Evolutionary conservation across 768 basidiomycete genomes (phyloP).

Genomic region (Trametes coccinea): DNA sequence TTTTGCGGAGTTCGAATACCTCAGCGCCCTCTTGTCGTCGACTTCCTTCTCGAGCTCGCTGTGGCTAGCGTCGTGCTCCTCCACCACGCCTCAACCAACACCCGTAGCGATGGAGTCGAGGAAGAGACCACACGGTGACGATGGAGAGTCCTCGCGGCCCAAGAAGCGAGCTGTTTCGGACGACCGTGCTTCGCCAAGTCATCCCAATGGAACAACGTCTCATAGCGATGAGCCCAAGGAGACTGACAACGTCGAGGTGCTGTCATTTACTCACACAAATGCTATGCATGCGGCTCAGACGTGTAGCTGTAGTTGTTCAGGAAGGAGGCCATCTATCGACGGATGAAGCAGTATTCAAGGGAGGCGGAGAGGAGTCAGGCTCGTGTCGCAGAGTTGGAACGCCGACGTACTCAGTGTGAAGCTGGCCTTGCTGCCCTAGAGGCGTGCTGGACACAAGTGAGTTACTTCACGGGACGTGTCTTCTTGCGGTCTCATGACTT

Average conservation of each 20-base stretch:
- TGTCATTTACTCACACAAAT: background rate
- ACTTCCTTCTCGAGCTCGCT: constrained; percentile 19
- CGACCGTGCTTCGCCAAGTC: constrained; percentile 28
- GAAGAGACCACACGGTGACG: constrained; percentile 31
- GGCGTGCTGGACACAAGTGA: constrained; percentile 34
- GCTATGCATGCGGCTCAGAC: background rate
- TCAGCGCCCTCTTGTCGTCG: constrained; percentile 19
- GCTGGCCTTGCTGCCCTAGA: constrained; percentile 33
- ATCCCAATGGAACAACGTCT: constrained; percentile 26
- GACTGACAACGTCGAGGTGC: constrained; percentile 32
- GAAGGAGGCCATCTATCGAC: constrained; percentile 35
- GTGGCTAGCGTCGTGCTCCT: constrained; percentile 11
- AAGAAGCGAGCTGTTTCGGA: constrained; percentile 33
- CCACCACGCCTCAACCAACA: background rate
- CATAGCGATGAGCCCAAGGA: constrained; percentile 33
- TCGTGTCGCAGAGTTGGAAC: constrained; percentile 32
- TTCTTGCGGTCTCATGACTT: background rate
- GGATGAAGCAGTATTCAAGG: constrained; percentile 36
- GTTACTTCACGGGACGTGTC: background rate
- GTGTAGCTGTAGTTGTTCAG: constrained; percentile 27
- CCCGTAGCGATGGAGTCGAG: constrained; percentile 26
- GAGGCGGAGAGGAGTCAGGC: constrained; percentile 32
- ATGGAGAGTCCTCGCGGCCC: constrained; percentile 24
- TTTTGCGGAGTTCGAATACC: constrained; percentile 21
- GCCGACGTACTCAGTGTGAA: constrained; percentile 28